phyloP scores from a whole-genome alignment of 805 yeast species.

The Jamesozyma jinghongensis region DNA sequence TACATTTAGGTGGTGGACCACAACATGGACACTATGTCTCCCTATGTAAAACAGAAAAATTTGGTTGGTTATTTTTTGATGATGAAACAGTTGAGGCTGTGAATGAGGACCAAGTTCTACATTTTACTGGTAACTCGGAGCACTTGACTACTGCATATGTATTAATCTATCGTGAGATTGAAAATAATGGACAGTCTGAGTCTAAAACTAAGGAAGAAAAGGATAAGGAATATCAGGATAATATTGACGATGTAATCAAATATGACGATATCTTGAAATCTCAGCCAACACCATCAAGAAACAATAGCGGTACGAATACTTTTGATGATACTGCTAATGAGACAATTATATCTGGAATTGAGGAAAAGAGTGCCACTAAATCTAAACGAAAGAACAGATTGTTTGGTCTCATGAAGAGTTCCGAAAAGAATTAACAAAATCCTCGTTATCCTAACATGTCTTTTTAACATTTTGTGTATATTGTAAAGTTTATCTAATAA shows the following conservation, averaged over 20 bases:
- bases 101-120: conserved; percentile 69
- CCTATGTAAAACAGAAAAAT: conserved; percentile 63
- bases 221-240: conserved; percentile 8
- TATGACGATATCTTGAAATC: conserved; percentile 16
- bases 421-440: not conserved
- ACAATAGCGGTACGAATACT: too few relatives aligned
- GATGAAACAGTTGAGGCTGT: conserved; percentile 91
- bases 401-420: conserved; percentile 8
- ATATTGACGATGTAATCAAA: conserved; percentile 18
- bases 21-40: conserved; percentile 95
- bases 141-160: conserved; percentile 88
- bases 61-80: conserved; percentile 88
- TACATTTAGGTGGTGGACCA: conserved; percentile 96
- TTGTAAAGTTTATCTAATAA: too few relatives aligned
- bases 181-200: conserved; percentile 6
- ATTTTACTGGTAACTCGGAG: conserved; percentile 80
- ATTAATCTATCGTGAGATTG: conserved; percentile 61
- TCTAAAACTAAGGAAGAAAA: not conserved
- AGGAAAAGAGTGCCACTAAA: not conserved
- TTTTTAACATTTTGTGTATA: too few relatives aligned
- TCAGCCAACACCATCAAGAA: not conserved
- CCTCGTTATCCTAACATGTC: not conserved
- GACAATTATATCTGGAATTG: not conserved
- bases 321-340: not conserved
- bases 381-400: conserved; percentile 9